Base-by-base conservation (phyloP, 495 filamentous ascomycete genomes). In the Apiosordaria backusii region DNA sequence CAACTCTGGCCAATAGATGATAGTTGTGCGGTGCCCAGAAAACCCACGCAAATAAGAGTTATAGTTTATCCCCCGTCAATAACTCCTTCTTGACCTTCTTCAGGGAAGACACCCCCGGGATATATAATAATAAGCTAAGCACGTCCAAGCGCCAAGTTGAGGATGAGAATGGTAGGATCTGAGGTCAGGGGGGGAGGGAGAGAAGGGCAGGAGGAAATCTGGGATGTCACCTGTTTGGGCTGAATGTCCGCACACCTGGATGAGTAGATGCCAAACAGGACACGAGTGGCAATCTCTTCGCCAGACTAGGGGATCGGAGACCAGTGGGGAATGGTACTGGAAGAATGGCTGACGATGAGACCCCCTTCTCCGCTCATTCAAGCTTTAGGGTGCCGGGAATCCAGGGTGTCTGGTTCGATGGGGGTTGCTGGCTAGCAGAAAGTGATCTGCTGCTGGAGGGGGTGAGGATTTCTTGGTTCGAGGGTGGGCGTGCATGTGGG, bases 401-500 rank as follows among this genome's bases (percentile, higher is more conserved):
- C 18, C 50, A 62, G 71, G 64, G 68, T 63, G 68, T 67, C 66
- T 63, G 70, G 63, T 59, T 69, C 52, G 66, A 66, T 52, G 57
- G 40, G 61, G 50, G 29, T 26, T 53, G 57, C 55, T 66, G 52
- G 25, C 60, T 61, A 60, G 68, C 21, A 52, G 65, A 54, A 67
- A 50, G 61, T 66, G 65, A 67, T 69, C 67, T 68, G 68, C 64
- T 67, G 27, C 26, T 66, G 19, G 27, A 66, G 52, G 52, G 58
- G 50, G 59, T 61, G 61, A 64, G 62, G 60, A 65, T 57, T 66
- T 70, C 63, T 72, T 68, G 69, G 62, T 65, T 72, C 59, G 59
- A 67, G 29, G 60, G 69, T 69, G 68, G 67, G 67, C 63, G 55
- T 72, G 72, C 70, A 70, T 68, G 72, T 72, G 70, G 68, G 68